These are phyloP conservation scores for Athelia sp. DNA, from an alignment of 1,284 basidiomycete genomes.

Conservation along the genomic window DNA sequence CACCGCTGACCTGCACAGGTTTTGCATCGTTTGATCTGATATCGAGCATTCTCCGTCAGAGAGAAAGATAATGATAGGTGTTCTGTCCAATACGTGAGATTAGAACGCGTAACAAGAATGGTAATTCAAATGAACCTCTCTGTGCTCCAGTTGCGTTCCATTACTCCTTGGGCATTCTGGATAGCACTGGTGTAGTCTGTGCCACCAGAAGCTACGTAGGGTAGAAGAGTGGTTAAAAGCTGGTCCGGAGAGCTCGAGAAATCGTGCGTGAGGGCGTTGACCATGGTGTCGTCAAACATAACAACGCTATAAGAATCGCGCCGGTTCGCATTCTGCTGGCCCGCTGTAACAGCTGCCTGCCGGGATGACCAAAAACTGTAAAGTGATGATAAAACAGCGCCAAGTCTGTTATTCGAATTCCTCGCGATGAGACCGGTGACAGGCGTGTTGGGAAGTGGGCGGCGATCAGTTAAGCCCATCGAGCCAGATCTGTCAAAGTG, in stretches of 20 bases:
- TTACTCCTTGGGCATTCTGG: constrained; percentile 26
- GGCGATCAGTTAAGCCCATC: constrained; percentile 37
- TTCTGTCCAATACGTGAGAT: constrained; percentile 23
- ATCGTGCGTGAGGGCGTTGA: constrained; percentile 37
- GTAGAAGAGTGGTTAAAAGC: constrained; percentile 37
- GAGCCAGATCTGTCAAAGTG: constrained; percentile 42
- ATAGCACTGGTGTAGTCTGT: constrained; percentile 48
- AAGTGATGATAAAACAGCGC: constrained; percentile 52
- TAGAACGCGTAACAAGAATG: neutral
- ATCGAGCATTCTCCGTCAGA: constrained; percentile 52
- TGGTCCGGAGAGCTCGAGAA: constrained; percentile 42
- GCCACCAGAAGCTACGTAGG: constrained; percentile 27
- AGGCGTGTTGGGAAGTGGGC: constrained; percentile 42
- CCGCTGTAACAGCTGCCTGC: constrained; percentile 28
- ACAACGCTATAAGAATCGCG: constrained; percentile 57
- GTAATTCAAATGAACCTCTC: constrained; percentile 40
- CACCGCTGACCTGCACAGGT: constrained; percentile 41
- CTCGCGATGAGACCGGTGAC: constrained; percentile 31
- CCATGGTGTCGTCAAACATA: constrained; percentile 35
- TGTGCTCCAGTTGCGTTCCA: constrained; percentile 48
- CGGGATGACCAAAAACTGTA: constrained; percentile 53
- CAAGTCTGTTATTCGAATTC: constrained; percentile 43
- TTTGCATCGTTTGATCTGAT: constrained; percentile 35
- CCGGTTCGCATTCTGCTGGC: constrained; percentile 22
- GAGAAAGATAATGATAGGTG: constrained; percentile 60